Evolutionary conservation across 768 basidiomycete species (phyloP).

Genomic region (Crassisporium funariophilum): DNA sequence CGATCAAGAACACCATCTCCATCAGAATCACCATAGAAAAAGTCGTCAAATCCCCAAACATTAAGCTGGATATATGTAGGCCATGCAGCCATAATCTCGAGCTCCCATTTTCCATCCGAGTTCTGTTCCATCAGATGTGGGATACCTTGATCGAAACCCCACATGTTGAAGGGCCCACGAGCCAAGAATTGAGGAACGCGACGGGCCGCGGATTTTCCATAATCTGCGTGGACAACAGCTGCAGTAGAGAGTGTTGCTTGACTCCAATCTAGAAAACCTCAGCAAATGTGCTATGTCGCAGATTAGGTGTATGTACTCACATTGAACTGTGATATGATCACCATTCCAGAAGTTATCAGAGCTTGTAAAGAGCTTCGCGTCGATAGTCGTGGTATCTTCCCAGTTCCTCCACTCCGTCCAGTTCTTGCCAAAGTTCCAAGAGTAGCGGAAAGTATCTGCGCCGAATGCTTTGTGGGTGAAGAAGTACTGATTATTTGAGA

Average conservation of each 20-base stretch:
- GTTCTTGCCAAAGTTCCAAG: constrained; percentile 81
- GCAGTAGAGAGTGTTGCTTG: constrained; percentile 59
- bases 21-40: constrained; percentile 90
- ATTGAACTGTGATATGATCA: constrained; percentile 87
- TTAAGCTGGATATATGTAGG: constrained; percentile 90
- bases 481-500: constrained; percentile 63
- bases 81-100: constrained; percentile 90
- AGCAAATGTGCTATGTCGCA: background rate
- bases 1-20: constrained; percentile 88
- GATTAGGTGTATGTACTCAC: constrained; percentile 44
- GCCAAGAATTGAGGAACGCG: constrained; percentile 87
- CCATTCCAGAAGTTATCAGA: constrained; percentile 73
- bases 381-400: constrained; percentile 72
- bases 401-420: constrained; percentile 83
- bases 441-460: constrained; percentile 86
- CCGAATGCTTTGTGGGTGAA: constrained; percentile 85
- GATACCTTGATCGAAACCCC: constrained; percentile 90
- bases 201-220: constrained; percentile 59
- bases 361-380: constrained; percentile 54
- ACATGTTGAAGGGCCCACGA: constrained; percentile 87
- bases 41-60: constrained; percentile 89
- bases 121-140: constrained; percentile 66
- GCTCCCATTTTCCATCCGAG: constrained; percentile 72
- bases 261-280: constrained; percentile 68
- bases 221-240: constrained; percentile 78